Percentiles rank a stretch among this genome's conserved stretches.
phyloP scores from a whole-genome alignment of 129 eudicot species.

The Saposhnikovia divaricata region DNA sequence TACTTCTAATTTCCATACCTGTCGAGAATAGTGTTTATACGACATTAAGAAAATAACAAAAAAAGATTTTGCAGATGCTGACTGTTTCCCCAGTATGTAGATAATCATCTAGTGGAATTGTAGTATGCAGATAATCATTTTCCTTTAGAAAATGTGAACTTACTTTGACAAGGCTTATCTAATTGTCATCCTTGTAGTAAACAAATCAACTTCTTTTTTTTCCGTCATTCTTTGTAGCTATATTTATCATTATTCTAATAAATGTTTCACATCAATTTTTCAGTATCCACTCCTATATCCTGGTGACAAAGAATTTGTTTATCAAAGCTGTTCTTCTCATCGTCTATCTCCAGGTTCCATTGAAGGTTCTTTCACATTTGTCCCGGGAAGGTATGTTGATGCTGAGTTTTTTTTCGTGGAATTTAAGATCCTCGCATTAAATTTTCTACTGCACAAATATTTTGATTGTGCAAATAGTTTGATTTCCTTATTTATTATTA shows the following conservation, averaged over 20 bases:
- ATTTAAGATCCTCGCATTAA: not conserved
- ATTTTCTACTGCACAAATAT: not conserved
- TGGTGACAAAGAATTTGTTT: slow-evolving; percentile 70
- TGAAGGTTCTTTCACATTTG: slow-evolving; percentile 79
- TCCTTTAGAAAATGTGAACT: not conserved
- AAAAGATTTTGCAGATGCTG: not conserved
- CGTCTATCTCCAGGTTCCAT: slow-evolving; percentile 47
- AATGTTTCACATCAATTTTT: not conserved
- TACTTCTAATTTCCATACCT: not conserved
- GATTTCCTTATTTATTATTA: not conserved
- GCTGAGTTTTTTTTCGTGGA: not conserved
- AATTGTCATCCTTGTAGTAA: not conserved
- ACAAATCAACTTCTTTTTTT: not conserved
- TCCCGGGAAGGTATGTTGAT: slow-evolving; percentile 69
- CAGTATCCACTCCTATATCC: slow-evolving; percentile 74
- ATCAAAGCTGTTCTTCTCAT: slow-evolving; percentile 54
- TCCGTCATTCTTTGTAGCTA: not conserved
- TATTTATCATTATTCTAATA: not conserved
- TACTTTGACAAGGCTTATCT: not conserved
- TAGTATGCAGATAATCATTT: not conserved
- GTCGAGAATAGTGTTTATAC: not conserved
- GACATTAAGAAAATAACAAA: not conserved
- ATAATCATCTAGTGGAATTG: not conserved
- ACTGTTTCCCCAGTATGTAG: not conserved
- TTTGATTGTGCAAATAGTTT: not conserved